phyloP scores from a whole-genome alignment of 495 filamentous ascomycete genomes.

The Penicillium riverlandense region DNA sequence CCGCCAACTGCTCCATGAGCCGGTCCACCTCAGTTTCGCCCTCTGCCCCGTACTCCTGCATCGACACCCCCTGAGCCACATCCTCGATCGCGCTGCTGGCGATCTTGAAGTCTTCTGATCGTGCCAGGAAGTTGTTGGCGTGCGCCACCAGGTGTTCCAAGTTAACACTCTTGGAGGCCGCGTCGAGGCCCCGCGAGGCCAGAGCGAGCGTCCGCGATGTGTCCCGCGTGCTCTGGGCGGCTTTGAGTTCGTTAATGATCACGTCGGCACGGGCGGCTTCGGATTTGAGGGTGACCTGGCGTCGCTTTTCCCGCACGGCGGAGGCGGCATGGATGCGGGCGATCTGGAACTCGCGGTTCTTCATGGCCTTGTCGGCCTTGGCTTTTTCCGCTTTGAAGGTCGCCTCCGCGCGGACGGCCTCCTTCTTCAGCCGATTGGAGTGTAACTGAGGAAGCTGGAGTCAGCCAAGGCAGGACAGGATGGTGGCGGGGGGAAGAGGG shows the following conservation, averaged over 20 bases:
- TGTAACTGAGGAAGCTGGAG: slow-evolving; percentile 26
- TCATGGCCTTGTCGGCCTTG: slow-evolving; percentile 44
- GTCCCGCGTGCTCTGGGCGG: slow-evolving; percentile 40
- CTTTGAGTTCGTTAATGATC: slow-evolving; percentile 44
- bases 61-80: slow-evolving; percentile 38
- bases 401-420: slow-evolving; percentile 36
- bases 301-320: slow-evolving; percentile 40
- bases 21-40: slow-evolving; percentile 40
- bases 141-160: slow-evolving; percentile 36
- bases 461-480: background rate
- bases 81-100: slow-evolving; percentile 40
- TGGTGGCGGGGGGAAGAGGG: background rate
- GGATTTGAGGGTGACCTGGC: slow-evolving; percentile 37
- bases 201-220: slow-evolving; percentile 38
- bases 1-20: slow-evolving; percentile 42
- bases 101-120: slow-evolving; percentile 43
- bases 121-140: slow-evolving; percentile 41
- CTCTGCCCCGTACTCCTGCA: slow-evolving; percentile 43
- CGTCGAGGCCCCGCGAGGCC: slow-evolving; percentile 37
- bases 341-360: slow-evolving; percentile 43
- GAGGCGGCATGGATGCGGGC: slow-evolving; percentile 42
- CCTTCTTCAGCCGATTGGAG: slow-evolving; percentile 42
- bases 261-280: slow-evolving; percentile 43
- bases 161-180: slow-evolving; percentile 38
- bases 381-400: slow-evolving; percentile 43